Base-by-base conservation (phyloP, 2,329 filamentous ascomycete species). In the Aciculosporium take region DNA sequence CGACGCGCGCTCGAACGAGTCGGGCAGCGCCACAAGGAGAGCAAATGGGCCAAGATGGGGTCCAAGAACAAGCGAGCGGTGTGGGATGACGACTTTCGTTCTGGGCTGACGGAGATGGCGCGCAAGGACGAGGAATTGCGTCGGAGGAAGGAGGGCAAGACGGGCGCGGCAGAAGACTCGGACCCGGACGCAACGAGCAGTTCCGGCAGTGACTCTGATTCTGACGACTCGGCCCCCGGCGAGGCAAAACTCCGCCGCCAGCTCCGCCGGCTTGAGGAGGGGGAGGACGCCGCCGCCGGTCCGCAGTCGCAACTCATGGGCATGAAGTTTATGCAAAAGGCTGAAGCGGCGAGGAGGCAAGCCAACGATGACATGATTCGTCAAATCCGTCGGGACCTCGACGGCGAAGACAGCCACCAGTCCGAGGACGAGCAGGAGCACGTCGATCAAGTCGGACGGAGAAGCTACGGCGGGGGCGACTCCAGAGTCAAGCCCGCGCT, bases 311-410 rank as follows among this genome's bases (percentile, higher is more conserved):
- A 76, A 51, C 65, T 98, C 6, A 78, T 84, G 60, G 73, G 74
- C 39, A 86, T 98, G 81, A 84, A 85, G 46, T 98, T 98, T 58
- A 96, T 98, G 91, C 78, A 81, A 53, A 86, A 81, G 49, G 85
- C 87, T 1, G 88, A 95, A 54, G 82, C 81, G 23, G 71, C 78
- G 29, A 77, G 78, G 53, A 87, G 81, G 59, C 76, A 81, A 47
- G 74, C 78, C 43, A 95, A 96, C 50, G 84, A 94, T 51, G 81
- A 84, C 42, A 74, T 85, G 43, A 65, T 85, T 10, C 71, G 68
- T 32, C 69, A 77, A 50, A 74, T 95, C 37, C 72, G 79, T 37
- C 75, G 76, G 42, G 82, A 89, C 37, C 67, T 95, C 32, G 78
- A 79, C 23, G 79, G 76, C 5, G 68, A 75, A 17, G 65, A 64